Base-by-base conservation (phyloP, 495 filamentous ascomycete species). In the Chaetomium tenue region DNA sequence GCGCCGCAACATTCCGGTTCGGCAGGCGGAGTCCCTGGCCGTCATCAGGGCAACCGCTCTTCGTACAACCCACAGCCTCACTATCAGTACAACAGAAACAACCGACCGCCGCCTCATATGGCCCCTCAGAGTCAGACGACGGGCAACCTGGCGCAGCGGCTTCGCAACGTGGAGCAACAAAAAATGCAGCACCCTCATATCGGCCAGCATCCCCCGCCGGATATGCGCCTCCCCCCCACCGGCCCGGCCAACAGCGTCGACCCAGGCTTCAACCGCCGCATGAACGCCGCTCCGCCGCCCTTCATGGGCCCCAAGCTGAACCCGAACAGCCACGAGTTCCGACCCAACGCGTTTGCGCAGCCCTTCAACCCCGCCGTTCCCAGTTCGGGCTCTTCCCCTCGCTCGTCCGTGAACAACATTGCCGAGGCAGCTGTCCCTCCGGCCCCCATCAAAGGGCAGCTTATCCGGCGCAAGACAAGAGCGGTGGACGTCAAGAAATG, bases 241-340 rank as follows among this genome's bases (percentile, higher is more conserved):
- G 83, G 83, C 39, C 83, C 83, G 48, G 77, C 83, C 13, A 83
- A 78, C 68, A 67, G 65, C 53, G 69, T 73, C 20, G 82, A 84
- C 60, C 73, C 77, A n/a, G 65, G 73, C 42, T 82, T 77, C 67
- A 70, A 71, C 5, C 79, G 81, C 50, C 81, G 83, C 16, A 76
- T 79, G 25, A 79, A 80, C 58, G 78, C 75, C 26, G 71, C 76
- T 12, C 69, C 76, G 18, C 74, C 68, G 30, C 78, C 81, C 20
- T 79, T 76, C 59, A 77, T 82, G 51, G 83, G 85, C 12, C 81
- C 81, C 28, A 89, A 91, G 72, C 84, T 96, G 77, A 95, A 96
- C 68, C 91, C 90, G 2, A 87, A 86, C 56, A 92, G 89, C 37
- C 82, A 86, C 69, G 92, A 95, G 70, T 97, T 97, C 77, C 86